These are phyloP conservation scores for Dispira simplex DNA, from an alignment of 192 early-diverging fungal species.

Conservation along the genomic window DNA sequence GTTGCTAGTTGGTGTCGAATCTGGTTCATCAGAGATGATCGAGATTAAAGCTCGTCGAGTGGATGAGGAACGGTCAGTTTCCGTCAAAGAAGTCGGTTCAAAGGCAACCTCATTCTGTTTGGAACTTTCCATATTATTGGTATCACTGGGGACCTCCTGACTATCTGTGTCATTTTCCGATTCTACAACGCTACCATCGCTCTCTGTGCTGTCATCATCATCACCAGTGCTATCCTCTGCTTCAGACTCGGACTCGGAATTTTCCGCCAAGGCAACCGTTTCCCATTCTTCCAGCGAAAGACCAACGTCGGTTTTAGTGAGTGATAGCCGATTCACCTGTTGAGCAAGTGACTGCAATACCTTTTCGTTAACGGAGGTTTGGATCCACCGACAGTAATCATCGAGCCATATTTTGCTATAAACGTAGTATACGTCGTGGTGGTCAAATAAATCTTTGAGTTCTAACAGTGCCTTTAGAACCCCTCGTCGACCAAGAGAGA, in stretches of 20 bases:
- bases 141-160: background rate
- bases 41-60: too few relatives aligned
- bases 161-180: background rate
- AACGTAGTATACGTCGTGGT: conserved; percentile 77
- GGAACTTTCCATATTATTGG: too few relatives aligned
- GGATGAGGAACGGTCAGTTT: too few relatives aligned
- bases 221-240: conserved; percentile 11
- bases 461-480: conserved; percentile 65
- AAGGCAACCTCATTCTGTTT: too few relatives aligned
- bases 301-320: conserved; percentile 51
- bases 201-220: conserved; percentile 8
- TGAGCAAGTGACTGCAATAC: conserved; percentile 58
- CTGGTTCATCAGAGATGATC: too few relatives aligned
- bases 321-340: conserved; percentile 53
- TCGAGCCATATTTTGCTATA: conserved; percentile 79
- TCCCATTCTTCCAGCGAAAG: conserved; percentile 78
- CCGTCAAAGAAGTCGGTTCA: too few relatives aligned
- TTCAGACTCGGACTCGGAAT: background rate
- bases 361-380: conserved; percentile 44
- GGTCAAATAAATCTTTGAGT: conserved; percentile 62
- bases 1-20: too few relatives aligned
- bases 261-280: conserved; percentile 27
- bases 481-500: conserved; percentile 70
- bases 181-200: conserved; percentile 7
- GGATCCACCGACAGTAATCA: conserved; percentile 96